A percentile compares a stretch with the other conserved stretches of the same genome.
These are phyloP conservation scores for Phalaenopsis equestris DNA, from an alignment of 106 monocot species.

Conservation along the genomic window DNA sequence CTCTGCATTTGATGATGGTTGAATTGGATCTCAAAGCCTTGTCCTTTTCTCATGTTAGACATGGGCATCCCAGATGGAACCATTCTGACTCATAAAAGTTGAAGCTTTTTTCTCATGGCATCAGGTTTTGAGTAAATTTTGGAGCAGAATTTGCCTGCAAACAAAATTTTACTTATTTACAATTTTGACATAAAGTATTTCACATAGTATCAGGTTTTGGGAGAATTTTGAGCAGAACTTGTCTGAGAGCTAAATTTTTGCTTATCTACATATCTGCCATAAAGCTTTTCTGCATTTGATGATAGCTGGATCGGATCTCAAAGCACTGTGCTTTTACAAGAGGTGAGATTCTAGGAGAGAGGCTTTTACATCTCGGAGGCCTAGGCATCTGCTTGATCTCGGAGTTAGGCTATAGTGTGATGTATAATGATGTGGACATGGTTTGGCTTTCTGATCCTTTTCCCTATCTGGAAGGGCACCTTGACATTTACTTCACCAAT, in stretches of 20 bases:
- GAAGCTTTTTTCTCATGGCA: slow-evolving; percentile 3
- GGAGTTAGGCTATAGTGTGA: slow-evolving; percentile 86
- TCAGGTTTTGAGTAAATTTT: not conserved
- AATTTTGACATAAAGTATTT: too few species aligned
- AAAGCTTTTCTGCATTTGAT: not conserved
- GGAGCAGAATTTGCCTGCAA: too few species aligned
- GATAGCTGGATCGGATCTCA: not conserved
- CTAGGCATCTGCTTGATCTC: slow-evolving; percentile 75
- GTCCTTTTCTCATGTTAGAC: slow-evolving; percentile 27
- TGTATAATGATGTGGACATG: slow-evolving; percentile 99
- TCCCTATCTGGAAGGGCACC: slow-evolving; percentile 57
- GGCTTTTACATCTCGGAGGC: slow-evolving; percentile 70
- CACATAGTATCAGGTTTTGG: not conserved
- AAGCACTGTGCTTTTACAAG: too few species aligned
- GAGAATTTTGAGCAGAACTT: not conserved
- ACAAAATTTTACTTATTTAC: too few species aligned
- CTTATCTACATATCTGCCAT: not conserved
- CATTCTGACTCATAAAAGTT: slow-evolving; percentile 52
- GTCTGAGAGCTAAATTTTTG: not conserved
- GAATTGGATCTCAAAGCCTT: too few species aligned
- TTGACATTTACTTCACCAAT: slow-evolving; percentile 91
- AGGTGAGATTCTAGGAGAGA: too few species aligned
- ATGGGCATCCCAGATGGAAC: slow-evolving; percentile 97
- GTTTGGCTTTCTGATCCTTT: slow-evolving; percentile 95
- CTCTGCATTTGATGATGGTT: not conserved